Evolutionary conservation across 2,329 filamentous ascomycete genomes (phyloP), one percentile per base, ranked within the genome.

Genomic region (Davidsoniella virescens): DNA sequence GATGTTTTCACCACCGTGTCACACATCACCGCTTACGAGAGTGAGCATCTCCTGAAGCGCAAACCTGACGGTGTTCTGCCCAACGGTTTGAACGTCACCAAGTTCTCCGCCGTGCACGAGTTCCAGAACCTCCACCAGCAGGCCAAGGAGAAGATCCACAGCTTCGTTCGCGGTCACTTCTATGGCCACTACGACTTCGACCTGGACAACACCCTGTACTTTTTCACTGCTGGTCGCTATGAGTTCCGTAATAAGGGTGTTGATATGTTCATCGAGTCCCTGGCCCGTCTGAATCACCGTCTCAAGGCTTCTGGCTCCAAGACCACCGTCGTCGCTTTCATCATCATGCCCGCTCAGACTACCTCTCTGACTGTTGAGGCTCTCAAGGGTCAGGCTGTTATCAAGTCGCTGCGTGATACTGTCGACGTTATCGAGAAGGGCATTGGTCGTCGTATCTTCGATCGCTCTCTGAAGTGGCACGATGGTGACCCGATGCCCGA

Each of bases 1-100:
- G 92, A 98, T 67, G 92, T 98, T 60, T 96, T 98, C 69, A 98
- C 92, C 18, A 98, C 92, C 1, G 92, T 98, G 54, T 96, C 90
- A 16, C 92, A 96, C 65, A 96, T 98, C 62, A 98, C 92, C 4
- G 92, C 92, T 8, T 96, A 94, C 66, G 92, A 98, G 68, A 94
- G 87, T 60, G 92, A 98, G 70, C 90, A 98, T 67, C 68, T 98
- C 58, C 75, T 98, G 56, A 96, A 96, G 75, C 83, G 92, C 56
- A 96, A 96, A 68, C 92, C 92, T 1, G 92, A 98, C 59, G 92
- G 92, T 40, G 92, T 98, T 5, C 67, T 96, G 57, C 92, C 92
- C 58, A 98, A 98, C 60, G 92, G 92, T 56, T 73, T 98, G 60
- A 98, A 98, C 60, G 92, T 98, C 54, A 95, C 88, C 67, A 96